Percentiles rank a stretch among this genome's conserved stretches.
Evolutionary conservation across 768 basidiomycete genomes (phyloP).

Genomic region (Mycena leptocephala): DNA sequence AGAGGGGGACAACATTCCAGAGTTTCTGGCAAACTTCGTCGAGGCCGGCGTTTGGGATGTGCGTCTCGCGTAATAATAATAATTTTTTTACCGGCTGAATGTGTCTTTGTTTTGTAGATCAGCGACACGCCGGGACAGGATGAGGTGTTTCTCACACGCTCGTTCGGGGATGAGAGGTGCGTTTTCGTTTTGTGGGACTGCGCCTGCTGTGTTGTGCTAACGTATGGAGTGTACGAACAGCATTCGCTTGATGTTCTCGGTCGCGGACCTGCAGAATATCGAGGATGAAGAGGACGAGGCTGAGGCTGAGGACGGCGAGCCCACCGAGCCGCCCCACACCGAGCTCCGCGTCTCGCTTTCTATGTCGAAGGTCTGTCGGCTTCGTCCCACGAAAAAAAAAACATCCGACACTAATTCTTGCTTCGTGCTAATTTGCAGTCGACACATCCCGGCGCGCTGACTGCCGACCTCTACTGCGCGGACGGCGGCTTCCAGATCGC

Average conservation of each 20-base stretch:
- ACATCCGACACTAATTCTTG: neutral
- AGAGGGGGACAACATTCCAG: constrained; percentile 65
- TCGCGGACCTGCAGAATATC: constrained; percentile 82
- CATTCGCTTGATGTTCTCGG: constrained; percentile 93
- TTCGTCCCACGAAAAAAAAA: neutral
- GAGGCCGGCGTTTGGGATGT: constrained; percentile 86
- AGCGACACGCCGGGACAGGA: constrained; percentile 82
- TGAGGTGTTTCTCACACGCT: constrained; percentile 85
- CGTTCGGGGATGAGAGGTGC: constrained; percentile 92
- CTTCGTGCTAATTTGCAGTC: constrained; percentile 53
- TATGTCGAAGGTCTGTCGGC: constrained; percentile 81
- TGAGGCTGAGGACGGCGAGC: constrained; percentile 53
- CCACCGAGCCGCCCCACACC: constrained; percentile 63
- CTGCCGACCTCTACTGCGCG: constrained; percentile 83
- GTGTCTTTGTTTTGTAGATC: constrained; percentile 62
- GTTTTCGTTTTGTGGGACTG: constrained; percentile 50
- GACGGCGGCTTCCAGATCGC: constrained; percentile 88
- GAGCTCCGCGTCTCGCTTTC: constrained; percentile 87
- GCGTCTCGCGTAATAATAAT: constrained; percentile 41
- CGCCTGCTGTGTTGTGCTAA: neutral
- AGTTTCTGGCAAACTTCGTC: constrained; percentile 85
- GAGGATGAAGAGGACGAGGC: constrained; percentile 55
- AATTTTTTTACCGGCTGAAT: constrained; percentile 13
- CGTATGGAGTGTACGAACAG: constrained; percentile 59
- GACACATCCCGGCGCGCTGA: constrained; percentile 75